Conservation (phyloP, 805 yeast species). For the Lipomyces mesembrius region DNA sequence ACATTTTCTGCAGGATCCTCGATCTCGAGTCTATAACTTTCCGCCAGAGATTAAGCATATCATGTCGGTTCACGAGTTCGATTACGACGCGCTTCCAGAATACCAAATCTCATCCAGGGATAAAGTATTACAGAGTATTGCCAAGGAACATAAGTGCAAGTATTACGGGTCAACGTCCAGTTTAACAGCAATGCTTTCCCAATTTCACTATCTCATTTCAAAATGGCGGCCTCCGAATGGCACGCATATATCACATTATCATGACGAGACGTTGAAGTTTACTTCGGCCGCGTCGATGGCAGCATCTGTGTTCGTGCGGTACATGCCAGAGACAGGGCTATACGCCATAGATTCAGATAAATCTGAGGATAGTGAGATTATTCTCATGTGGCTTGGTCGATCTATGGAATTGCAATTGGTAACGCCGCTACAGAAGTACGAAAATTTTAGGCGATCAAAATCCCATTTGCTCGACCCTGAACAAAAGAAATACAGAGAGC, state of each 20-base stretch:
- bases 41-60: conserved; percentile 62
- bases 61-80: conserved; percentile 66
- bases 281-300: conserved; percentile 58
- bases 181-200: conserved; percentile 75
- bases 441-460: conserved; percentile 45
- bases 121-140: conserved; percentile 53
- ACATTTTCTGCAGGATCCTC: conserved; percentile 75
- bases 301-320: conserved; percentile 60
- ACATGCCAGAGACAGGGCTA: conserved; percentile 49
- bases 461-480: conserved; percentile 30
- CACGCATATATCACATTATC: conserved; percentile 52
- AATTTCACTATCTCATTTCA: conserved; percentile 73
- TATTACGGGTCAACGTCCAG: conserved; percentile 87
- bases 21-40: conserved; percentile 75
- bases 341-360: conserved; percentile 75
- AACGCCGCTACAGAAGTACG: conserved; percentile 58
- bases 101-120: conserved; percentile 77
- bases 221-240: conserved; percentile 61
- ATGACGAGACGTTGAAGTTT: conserved; percentile 42
- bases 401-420: conserved; percentile 78
- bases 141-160: conserved; percentile 46
- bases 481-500: conserved; percentile 27
- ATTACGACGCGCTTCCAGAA: conserved; percentile 58
- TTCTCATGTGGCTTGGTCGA: conserved; percentile 76
- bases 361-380: conserved; percentile 65